Conservation (phyloP, 148 eudicot genomes). For the Oxyria digyna region DNA sequence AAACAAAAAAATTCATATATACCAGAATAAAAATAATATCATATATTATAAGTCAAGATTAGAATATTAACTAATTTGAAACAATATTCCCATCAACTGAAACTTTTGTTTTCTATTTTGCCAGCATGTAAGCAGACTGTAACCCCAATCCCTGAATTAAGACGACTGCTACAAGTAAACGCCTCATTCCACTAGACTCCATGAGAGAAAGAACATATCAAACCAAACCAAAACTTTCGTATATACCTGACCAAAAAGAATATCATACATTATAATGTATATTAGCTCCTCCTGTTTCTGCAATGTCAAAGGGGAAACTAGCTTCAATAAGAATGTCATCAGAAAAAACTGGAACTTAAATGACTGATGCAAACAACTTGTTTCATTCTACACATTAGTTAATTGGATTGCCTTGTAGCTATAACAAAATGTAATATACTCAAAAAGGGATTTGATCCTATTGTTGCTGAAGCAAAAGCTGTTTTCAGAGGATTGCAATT, state of each 20-base stretch:
- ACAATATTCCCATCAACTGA: background rate
- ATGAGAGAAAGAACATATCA: background rate
- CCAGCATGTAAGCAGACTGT: background rate
- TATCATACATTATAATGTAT: conserved; percentile 60
- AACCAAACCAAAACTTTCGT: background rate
- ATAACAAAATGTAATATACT: background rate
- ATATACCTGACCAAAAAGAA: conserved; percentile 89
- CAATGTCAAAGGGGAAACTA: conserved; percentile 15
- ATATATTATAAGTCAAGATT: no score
- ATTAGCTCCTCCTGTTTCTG: conserved; percentile 77
- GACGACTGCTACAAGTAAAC: no score
- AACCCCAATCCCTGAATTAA: background rate
- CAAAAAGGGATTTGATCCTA: no score
- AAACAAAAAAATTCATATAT: background rate
- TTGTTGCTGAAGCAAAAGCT: no score
- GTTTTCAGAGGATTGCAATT: no score
- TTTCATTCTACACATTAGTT: background rate
- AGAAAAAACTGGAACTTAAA: background rate
- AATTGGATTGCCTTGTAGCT: background rate
- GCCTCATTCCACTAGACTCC: background rate
- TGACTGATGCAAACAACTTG: background rate
- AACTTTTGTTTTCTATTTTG: background rate
- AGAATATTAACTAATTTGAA: background rate
- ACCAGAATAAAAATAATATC: no score
- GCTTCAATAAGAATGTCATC: background rate